Evolutionary conservation across 257 asterid species (phyloP).

Genomic region (Henckelia pumila): DNA sequence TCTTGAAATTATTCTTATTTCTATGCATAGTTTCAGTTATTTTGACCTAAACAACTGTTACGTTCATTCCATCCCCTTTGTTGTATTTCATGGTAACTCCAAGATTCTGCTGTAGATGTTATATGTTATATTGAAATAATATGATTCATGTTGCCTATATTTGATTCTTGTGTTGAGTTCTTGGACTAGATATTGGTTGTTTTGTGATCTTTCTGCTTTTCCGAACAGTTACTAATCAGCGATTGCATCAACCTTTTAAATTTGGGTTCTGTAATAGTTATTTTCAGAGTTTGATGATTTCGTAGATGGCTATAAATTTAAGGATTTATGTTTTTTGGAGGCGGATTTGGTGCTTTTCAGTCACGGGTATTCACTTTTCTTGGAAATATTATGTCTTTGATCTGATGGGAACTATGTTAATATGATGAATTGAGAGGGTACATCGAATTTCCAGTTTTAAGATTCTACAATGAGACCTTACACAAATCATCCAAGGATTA

Average conservation of each 20-base stretch:
- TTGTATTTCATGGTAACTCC: conserved; percentile 74
- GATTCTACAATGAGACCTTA: not conserved
- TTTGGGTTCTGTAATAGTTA: not conserved
- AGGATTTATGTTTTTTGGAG: conserved; percentile 8
- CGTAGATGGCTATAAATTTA: not conserved
- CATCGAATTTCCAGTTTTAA: not conserved
- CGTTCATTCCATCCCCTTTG: conserved; percentile 61
- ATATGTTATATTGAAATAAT: not conserved
- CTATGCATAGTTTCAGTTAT: conserved; percentile 22
- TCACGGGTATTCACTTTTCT: conserved; percentile 16
- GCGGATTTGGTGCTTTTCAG: conserved; percentile 5
- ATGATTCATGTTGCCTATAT: not conserved
- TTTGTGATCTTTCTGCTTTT: not conserved
- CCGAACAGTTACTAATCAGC: too few species aligned
- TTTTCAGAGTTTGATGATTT: conserved; percentile 1
- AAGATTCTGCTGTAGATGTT: not conserved
- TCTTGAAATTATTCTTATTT: conserved; percentile 16
- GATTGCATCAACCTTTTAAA: not conserved
- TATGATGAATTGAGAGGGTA: not conserved
- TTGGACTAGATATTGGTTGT: conserved; percentile 3
- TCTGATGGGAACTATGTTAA: not conserved
- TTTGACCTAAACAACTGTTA: conserved; percentile 39
- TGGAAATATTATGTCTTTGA: not conserved
- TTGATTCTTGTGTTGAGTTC: not conserved
- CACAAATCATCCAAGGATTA: conserved; percentile 6